A percentile compares a stretch with the other conserved stretches of the same genome.
Conservation (phyloP, 805 yeast genomes). For the Lachancea quebecensis region DNA sequence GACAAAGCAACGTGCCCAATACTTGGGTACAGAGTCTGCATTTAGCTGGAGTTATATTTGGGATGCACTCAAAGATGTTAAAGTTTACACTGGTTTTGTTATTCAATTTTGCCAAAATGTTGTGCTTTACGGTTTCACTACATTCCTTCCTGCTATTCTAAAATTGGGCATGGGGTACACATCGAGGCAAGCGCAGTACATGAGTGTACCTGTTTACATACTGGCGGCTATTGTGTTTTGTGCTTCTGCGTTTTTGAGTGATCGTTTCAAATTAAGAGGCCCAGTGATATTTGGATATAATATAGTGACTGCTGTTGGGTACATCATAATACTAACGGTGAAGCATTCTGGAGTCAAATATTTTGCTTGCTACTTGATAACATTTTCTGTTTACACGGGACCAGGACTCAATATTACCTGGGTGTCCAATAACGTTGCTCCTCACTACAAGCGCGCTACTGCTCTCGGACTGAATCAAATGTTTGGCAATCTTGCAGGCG, state of each 20-base stretch:
- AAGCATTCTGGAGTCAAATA: constrained; percentile 30
- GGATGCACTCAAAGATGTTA: constrained; percentile 34
- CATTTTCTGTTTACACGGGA: constrained; percentile 33
- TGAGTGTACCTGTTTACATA: constrained; percentile 37
- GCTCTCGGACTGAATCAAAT: constrained; percentile 39
- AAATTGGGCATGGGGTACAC: constrained; percentile 19
- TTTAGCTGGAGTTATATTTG: constrained; percentile 30
- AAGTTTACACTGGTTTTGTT: constrained; percentile 30
- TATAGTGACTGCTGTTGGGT: constrained; percentile 29
- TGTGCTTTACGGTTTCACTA: constrained; percentile 38
- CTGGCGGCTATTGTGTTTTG: constrained; percentile 29
- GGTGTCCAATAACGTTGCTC: constrained; percentile 39
- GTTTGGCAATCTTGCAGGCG: constrained; percentile 41
- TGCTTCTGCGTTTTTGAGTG: constrained; percentile 25
- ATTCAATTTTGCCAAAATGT: constrained; percentile 41
- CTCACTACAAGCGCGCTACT: constrained; percentile 38
- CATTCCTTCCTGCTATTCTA: constrained; percentile 37
- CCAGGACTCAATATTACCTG: constrained; percentile 38
- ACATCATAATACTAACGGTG: constrained; percentile 28
- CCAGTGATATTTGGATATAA: constrained; percentile 28
- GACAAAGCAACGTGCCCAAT: constrained; percentile 21
- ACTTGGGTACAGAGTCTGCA: constrained; percentile 22
- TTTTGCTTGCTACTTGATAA: constrained; percentile 34
- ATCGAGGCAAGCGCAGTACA: constrained; percentile 33
- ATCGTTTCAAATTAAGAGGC: constrained; percentile 26